phyloP scores from a whole-genome alignment of 176 grass and related monocot species.

The Bolboschoenus planiculmis region DNA sequence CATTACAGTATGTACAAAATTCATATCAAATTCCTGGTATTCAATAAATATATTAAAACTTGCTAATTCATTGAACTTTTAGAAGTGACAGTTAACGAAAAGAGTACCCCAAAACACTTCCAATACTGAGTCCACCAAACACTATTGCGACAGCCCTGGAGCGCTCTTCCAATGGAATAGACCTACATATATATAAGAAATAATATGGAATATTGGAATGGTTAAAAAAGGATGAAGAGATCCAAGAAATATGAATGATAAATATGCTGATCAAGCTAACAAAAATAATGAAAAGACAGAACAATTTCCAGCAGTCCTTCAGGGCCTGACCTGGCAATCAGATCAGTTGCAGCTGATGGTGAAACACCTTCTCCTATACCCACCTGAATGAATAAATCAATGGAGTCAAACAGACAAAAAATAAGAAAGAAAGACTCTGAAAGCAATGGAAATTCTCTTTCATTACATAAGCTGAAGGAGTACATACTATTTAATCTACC shows the following conservation, averaged over 20 bases:
- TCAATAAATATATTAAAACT: not conserved
- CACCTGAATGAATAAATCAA: constrained; percentile 50
- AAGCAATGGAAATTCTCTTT: not conserved
- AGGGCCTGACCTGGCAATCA: constrained; percentile 62
- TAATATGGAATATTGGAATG: not conserved
- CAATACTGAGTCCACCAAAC: constrained; percentile 91
- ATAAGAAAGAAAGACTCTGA: not conserved
- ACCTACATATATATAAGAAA: constrained; percentile 46
- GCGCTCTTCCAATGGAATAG: constrained; percentile 74
- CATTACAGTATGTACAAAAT: constrained; percentile 19
- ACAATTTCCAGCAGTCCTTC: not conserved
- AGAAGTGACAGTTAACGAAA: constrained; percentile 27
- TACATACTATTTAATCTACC: not conserved
- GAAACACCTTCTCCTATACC: constrained; percentile 99
- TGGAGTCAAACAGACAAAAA: constrained; percentile 18
- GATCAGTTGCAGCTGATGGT: constrained; percentile 95
- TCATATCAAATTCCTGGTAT: not conserved
- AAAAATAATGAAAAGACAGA: constrained; percentile 13
- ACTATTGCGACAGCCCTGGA: constrained; percentile 97
- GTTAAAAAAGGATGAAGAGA: not conserved
- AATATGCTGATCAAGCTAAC: constrained; percentile 1
- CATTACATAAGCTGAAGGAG: not conserved
- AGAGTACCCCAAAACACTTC: constrained; percentile 84
- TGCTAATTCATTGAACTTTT: not conserved
- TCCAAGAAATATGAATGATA: not conserved